Evolutionary conservation across 305 asterid genomes (phyloP).

Genomic region (Fraxinus angustifolia): DNA sequence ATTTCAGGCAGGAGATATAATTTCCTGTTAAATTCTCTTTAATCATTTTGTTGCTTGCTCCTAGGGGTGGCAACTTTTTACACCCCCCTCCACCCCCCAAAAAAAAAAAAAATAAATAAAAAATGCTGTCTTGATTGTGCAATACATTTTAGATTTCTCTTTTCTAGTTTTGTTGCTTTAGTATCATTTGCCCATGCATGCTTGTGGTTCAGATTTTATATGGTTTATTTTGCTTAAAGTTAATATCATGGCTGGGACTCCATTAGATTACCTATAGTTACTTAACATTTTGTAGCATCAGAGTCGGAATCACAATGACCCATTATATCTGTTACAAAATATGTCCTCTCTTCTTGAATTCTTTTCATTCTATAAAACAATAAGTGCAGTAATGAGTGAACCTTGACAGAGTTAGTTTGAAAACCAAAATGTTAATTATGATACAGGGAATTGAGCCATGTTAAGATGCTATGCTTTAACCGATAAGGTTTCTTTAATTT

Average conservation of each 20-base stretch:
- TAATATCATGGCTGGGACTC: background rate
- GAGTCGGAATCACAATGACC: background rate
- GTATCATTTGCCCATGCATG: background rate
- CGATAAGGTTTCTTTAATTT: background rate
- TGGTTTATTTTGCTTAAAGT: background rate
- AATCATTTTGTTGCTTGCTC: constrained; percentile 2
- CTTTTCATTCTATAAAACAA: background rate
- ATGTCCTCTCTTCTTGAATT: background rate
- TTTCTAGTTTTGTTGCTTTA: background rate
- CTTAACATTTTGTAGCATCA: background rate
- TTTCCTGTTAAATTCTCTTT: constrained; percentile 4
- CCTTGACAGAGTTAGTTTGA: background rate
- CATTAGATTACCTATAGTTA: constrained; percentile 3
- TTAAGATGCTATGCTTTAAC: background rate
- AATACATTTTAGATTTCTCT: background rate
- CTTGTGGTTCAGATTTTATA: background rate
- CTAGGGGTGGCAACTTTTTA: background rate
- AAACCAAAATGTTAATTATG: background rate
- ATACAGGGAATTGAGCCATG: background rate
- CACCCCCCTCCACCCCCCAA: background rate
- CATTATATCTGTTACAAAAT: background rate
- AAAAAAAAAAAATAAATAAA: too few relatives aligned
- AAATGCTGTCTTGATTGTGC: background rate
- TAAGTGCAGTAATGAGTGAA: background rate
- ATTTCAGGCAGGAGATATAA: background rate